These are phyloP conservation scores for Dactylella cylindrospora DNA, from an alignment of 2,329 filamentous ascomycete species.

Conservation along the genomic window DNA sequence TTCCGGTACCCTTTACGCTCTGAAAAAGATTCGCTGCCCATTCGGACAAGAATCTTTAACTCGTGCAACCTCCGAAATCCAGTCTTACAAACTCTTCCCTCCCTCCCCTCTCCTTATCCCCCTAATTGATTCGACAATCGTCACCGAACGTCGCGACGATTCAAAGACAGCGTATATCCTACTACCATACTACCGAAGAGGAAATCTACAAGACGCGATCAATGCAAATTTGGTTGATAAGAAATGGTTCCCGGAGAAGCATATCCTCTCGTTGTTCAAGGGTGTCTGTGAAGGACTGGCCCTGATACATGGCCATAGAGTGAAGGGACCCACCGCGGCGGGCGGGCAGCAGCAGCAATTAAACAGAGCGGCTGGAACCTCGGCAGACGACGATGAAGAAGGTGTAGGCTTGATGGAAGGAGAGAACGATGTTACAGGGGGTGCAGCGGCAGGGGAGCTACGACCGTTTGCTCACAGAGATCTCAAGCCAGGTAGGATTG, in stretches of 20 bases:
- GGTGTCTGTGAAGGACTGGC: slow-evolving; percentile 86
- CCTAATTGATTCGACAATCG: slow-evolving; percentile 77
- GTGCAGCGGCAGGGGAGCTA: slow-evolving; percentile 51
- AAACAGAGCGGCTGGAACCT: slow-evolving; percentile 49
- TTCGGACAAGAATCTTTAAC: slow-evolving; percentile 96
- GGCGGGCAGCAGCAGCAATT: slow-evolving; percentile 54
- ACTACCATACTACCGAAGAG: slow-evolving; percentile 89
- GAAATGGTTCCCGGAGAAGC: slow-evolving; percentile 80
- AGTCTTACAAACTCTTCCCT: slow-evolving; percentile 88
- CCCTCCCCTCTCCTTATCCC: slow-evolving; percentile 59
- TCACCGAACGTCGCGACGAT: slow-evolving; percentile 66
- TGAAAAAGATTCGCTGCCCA: slow-evolving; percentile 98
- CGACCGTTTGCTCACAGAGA: slow-evolving; percentile 91
- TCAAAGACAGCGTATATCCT: slow-evolving; percentile 96
- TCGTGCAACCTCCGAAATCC: slow-evolving; percentile 93
- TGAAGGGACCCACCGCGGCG: slow-evolving; percentile 56
- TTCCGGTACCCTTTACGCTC: slow-evolving; percentile 78
- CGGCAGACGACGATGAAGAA: slow-evolving; percentile 45
- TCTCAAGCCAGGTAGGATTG: slow-evolving; percentile 73
- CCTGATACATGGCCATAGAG: slow-evolving; percentile 86
- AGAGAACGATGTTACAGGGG: slow-evolving; percentile 30
- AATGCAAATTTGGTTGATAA: slow-evolving; percentile 98
- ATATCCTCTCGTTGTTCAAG: slow-evolving; percentile 84
- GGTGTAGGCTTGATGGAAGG: slow-evolving; percentile 39
- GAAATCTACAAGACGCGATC: slow-evolving; percentile 96